Percentiles rank a stretch among this genome's conserved stretches.
These are phyloP conservation scores for Boletus semigastroideus DNA, from an alignment of 1,284 basidiomycete species.

Conservation along the genomic window DNA sequence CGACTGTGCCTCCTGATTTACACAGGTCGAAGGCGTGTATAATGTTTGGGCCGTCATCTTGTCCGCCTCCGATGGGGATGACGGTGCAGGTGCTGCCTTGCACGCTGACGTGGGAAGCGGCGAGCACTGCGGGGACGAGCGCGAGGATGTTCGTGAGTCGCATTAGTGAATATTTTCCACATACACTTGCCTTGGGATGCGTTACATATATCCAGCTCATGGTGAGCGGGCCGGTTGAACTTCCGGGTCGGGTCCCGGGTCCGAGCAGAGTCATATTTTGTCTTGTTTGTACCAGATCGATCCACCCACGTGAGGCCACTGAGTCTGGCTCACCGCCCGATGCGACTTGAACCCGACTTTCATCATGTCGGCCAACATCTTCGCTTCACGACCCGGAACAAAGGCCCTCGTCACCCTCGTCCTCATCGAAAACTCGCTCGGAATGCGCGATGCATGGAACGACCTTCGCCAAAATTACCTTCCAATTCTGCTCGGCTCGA, in stretches of 20 bases:
- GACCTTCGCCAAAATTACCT: conserved; percentile 56
- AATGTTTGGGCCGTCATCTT: conserved; percentile 31
- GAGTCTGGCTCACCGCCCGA: background rate
- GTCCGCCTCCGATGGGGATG: conserved; percentile 35
- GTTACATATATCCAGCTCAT: too few species aligned
- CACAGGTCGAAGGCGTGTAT: conserved; percentile 32
- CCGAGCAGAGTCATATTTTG: background rate
- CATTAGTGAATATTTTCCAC: background rate
- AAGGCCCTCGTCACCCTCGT: conserved; percentile 51
- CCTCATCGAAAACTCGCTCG: conserved; percentile 61
- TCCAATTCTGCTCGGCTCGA: conserved; percentile 45
- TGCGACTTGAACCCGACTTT: conserved; percentile 5
- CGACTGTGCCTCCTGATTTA: conserved; percentile 30
- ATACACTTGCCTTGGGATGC: too few species aligned
- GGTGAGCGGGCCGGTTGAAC: background rate
- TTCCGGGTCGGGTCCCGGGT: background rate
- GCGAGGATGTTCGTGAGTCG: background rate
- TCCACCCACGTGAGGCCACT: conserved; percentile 25
- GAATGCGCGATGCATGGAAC: conserved; percentile 51
- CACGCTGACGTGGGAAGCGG: conserved; percentile 4
- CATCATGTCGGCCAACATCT: conserved; percentile 29
- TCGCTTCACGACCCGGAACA: conserved; percentile 37
- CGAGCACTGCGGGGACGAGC: conserved; percentile 1
- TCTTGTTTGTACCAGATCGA: conserved; percentile 8
- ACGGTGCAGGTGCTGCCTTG: conserved; percentile 29